Base-by-base conservation (phyloP, 2,329 filamentous ascomycete species). In the Colletotrichum truncatum region DNA sequence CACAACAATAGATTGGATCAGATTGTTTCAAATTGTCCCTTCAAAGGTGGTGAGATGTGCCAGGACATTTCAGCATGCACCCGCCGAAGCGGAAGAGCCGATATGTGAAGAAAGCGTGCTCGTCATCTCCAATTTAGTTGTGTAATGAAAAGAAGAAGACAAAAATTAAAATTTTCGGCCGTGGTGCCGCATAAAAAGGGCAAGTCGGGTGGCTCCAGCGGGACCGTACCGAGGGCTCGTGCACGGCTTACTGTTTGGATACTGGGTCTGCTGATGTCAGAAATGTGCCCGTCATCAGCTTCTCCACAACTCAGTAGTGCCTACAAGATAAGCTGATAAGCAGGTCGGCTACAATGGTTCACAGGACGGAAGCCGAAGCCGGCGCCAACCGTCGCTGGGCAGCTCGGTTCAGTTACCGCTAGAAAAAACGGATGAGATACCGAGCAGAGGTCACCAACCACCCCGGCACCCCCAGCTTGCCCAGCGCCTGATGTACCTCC, bases 71-170 rank as follows among this genome's bases (percentile, higher is more conserved):
- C 87, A 87, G 80, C 88, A 89, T 84, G 81, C 81, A 82, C 82
- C 84, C 82, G 80, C 78, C 76, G 74, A 80, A 78, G 81, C 79
- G 80, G 82, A 84, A 81, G 77, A 73, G 78, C 78, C 80, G 80
- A 85, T 89, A 78, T 81, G 78, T 85, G 83, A 76, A 78, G 80
- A 75, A 84, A 85, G 86, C 87, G 85, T 82, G 83, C 89, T 92
- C 91, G 86, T 94, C 91, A 91, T 84, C 77, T 87, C 89, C 90
- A 89, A 87, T 87, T 88, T 93, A 93, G 90, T 93, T 93, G 89
- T 79, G 85, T 87, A 79, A 76, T 80, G 84, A 85, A 81, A 77
- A 80, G 78, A 70, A 72, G 76, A 73, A 71, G 67, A 63, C 72
- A 73, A 61, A 67, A 69, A 58, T 70, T 57, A 56, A 64, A 70